Evolutionary conservation across 768 basidiomycete species (phyloP), one percentile per base, ranked within the genome.

Genomic region (Tricholoma furcatifolium): DNA sequence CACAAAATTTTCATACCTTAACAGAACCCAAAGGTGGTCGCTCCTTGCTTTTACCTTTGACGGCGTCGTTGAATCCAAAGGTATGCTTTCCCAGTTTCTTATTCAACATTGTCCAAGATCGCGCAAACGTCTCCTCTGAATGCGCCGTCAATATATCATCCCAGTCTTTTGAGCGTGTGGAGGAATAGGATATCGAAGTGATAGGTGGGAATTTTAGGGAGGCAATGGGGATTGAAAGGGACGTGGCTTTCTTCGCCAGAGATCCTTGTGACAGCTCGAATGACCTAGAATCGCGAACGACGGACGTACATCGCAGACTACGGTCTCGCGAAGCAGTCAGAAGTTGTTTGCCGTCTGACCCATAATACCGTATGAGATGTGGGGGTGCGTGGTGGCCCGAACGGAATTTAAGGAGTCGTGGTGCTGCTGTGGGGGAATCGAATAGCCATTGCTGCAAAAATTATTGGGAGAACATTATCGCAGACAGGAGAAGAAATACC

Each of bases 261-360:
- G 93, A 88, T 15, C 94, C 96, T 80, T 98, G 96, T 3, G 92
- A 95, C 50, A 99, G 71, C 67, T 99, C 97, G 63, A 92, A 92
- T 30, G 91, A 93, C 42, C 97, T 77, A 1, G 96, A 95, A 69
- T 99, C 97, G 14, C 97, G 80, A 9, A 98, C 96, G 49, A 98
- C 88, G 41, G 89, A 93, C 3, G 91, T 95, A 65, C 85, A 93
- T 34, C 97, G 79, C 47, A 99, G 70, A 59, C 90, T 89, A 31
- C 94, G 85, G 67, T 99, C 97, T 52, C 87, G 73, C 2, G 93
- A 94, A 4, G 92, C 88, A 4, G 91, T 94, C 42, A 99, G 69
- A 7, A 99, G 72, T 56, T 93, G 87, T 70, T 99, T 99, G 2
- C 97, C 97, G 62, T 99, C 96, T n/a, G 90, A 85, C 11, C 95